Evolutionary conservation across 306 rosid genomes (phyloP).

Genomic region (Cucurbita ficifolia): DNA sequence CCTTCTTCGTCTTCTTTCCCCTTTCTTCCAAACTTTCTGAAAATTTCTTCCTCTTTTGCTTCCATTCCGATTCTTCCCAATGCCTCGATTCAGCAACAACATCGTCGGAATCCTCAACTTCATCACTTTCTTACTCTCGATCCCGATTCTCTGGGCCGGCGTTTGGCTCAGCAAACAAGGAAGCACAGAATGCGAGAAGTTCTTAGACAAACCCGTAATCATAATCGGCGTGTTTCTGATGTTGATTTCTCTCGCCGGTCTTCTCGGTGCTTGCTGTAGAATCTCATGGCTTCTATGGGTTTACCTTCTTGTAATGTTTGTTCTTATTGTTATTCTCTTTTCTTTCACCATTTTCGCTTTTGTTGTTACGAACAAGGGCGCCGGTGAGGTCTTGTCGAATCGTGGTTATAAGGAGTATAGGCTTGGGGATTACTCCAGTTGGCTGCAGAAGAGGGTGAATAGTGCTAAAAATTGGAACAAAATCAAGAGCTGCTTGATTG

Average conservation of each 20-base stretch:
- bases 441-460: constrained; percentile 46
- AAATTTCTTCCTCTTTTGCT: not conserved
- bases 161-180: constrained; percentile 39
- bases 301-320: constrained; percentile 41
- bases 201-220: constrained; percentile 25
- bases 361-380: constrained; percentile 36
- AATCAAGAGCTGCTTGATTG: constrained; percentile 31
- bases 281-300: constrained; percentile 43
- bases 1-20: not conserved
- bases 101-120: constrained; percentile 35
- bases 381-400: constrained; percentile 17
- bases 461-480: constrained; percentile 20
- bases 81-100: constrained; percentile 30
- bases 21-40: not conserved
- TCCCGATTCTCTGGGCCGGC: constrained; percentile 28
- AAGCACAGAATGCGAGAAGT: constrained; percentile 28
- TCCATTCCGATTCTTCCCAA: not conserved
- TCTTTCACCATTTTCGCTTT: constrained; percentile 41
- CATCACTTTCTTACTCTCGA: constrained; percentile 33
- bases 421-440: constrained; percentile 49
- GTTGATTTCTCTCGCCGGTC: constrained; percentile 30
- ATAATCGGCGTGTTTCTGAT: constrained; percentile 29
- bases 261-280: constrained; percentile 41
- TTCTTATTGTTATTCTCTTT: constrained; percentile 30
- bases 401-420: constrained; percentile 41